phyloP scores from a whole-genome alignment of 768 basidiomycete species.

The Trichaptum fuscoviolaceum region DNA sequence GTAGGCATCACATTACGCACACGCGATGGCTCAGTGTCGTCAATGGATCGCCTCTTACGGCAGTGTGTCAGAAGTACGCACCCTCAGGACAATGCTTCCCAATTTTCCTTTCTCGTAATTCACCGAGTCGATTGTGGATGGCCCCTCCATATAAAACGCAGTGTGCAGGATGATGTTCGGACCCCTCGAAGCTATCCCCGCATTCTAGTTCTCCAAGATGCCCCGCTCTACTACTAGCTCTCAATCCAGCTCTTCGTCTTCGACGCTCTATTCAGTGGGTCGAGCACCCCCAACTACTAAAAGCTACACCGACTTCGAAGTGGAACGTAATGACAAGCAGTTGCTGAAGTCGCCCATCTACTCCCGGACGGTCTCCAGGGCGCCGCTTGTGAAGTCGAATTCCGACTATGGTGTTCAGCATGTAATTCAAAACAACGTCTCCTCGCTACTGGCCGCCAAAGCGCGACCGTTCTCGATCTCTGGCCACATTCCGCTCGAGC shows the following conservation, averaged over 20 bases:
- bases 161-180: neutral
- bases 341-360: neutral
- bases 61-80: conserved; percentile 1
- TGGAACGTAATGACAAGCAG: conserved; percentile 34
- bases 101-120: neutral
- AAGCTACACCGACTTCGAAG: conserved; percentile 54
- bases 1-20: neutral
- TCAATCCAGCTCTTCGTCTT: neutral
- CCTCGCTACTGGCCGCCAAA: conserved; percentile 52
- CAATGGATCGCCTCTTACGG: neutral
- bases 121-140: neutral
- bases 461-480: conserved; percentile 57
- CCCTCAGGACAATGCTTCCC: neutral
- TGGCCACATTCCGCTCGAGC: conserved; percentile 58
- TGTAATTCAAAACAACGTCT: conserved; percentile 49
- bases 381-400: neutral
- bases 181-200: conserved; percentile 18
- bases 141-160: neutral
- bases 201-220: conserved; percentile 20
- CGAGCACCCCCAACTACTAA: conserved; percentile 29
- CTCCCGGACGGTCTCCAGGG: neutral
- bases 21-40: neutral
- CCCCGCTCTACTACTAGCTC: neutral
- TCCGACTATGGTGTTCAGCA: conserved; percentile 47
- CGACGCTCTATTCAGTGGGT: neutral